These are phyloP conservation scores for Xylaria flabelliformis DNA, from an alignment of 495 filamentous ascomycete species.

Conservation along the genomic window DNA sequence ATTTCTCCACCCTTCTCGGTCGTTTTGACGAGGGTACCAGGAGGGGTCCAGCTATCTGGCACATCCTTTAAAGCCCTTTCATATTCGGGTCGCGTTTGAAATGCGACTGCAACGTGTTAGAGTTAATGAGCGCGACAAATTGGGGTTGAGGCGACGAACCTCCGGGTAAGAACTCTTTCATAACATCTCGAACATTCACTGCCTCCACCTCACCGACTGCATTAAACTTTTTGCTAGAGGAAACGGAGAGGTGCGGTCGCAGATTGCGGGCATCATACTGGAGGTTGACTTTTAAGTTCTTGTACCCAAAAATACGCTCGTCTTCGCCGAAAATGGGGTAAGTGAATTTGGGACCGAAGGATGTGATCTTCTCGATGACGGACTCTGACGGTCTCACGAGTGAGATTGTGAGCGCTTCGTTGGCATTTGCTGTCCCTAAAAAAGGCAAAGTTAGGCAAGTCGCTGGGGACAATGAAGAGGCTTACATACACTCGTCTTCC, in stretches of 20 bases:
- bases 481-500: slow-evolving; percentile 60
- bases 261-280: slow-evolving; percentile 83
- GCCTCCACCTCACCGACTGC: slow-evolving; percentile 73
- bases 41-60: slow-evolving; percentile 65
- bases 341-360: slow-evolving; percentile 85
- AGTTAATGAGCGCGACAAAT: background rate
- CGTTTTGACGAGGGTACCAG: slow-evolving; percentile 54
- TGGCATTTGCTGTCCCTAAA: slow-evolving; percentile 76
- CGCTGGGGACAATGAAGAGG: background rate
- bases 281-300: slow-evolving; percentile 74
- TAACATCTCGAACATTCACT: slow-evolving; percentile 65
- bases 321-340: slow-evolving; percentile 92
- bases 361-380: slow-evolving; percentile 62
- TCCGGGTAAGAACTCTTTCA: slow-evolving; percentile 72
- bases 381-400: slow-evolving; percentile 65
- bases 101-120: slow-evolving; percentile 60
- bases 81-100: slow-evolving; percentile 64
- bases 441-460: slow-evolving; percentile 26
- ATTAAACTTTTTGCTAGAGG: slow-evolving; percentile 76
- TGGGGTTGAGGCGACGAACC: slow-evolving; percentile 51
- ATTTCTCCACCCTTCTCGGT: slow-evolving; percentile 44
- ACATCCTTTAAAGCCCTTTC: slow-evolving; percentile 61
- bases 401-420: slow-evolving; percentile 74
- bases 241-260: slow-evolving; percentile 73
- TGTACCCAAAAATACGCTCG: slow-evolving; percentile 90